Percentiles rank a stretch among this genome's conserved stretches.
Conservation (phyloP, 768 basidiomycete genomes). For the Pleurotus tuber-regium region DNA sequence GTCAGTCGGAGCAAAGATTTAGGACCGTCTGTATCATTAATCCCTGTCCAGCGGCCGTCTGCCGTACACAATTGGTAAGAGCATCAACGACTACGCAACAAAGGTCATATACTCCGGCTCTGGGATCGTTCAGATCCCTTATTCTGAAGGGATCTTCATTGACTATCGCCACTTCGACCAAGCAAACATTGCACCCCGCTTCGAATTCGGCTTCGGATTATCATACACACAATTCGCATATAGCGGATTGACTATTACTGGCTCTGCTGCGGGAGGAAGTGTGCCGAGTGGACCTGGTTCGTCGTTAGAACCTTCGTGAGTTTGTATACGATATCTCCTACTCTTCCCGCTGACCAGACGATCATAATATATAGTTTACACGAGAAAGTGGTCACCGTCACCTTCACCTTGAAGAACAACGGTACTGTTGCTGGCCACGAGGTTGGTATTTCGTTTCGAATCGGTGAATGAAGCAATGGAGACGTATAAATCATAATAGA, state of each 20-base stretch:
- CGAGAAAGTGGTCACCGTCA: slow-evolving; percentile 47
- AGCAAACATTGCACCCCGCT: slow-evolving; percentile 42
- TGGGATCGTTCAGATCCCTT: slow-evolving; percentile 46
- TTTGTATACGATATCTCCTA: neutral
- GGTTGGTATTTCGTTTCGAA: slow-evolving; percentile 28
- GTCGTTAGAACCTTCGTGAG: slow-evolving; percentile 49
- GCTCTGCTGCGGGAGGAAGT: slow-evolving; percentile 38
- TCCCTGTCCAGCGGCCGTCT: slow-evolving; percentile 35
- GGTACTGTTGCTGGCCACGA: slow-evolving; percentile 54
- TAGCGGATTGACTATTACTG: slow-evolving; percentile 38
- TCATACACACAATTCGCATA: slow-evolving; percentile 60
- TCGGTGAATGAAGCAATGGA: neutral
- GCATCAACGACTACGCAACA: slow-evolving; percentile 53
- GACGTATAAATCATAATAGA: slow-evolving; percentile 24
- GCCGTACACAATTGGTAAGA: slow-evolving; percentile 55
- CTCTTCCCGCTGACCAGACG: too few relatives aligned
- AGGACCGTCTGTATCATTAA: too few relatives aligned
- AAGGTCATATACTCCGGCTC: slow-evolving; percentile 37
- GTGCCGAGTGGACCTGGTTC: slow-evolving; percentile 47
- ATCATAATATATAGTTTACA: too few relatives aligned
- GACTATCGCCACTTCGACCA: slow-evolving; percentile 60
- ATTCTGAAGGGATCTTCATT: slow-evolving; percentile 56
- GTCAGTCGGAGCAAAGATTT: slow-evolving; percentile 29
- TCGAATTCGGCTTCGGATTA: slow-evolving; percentile 50
- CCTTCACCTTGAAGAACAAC: slow-evolving; percentile 51